A percentile compares a stretch with the other conserved stretches of the same genome.
phyloP scores from a whole-genome alignment of 306 rosid species.

The Hippophae tibetana region DNA sequence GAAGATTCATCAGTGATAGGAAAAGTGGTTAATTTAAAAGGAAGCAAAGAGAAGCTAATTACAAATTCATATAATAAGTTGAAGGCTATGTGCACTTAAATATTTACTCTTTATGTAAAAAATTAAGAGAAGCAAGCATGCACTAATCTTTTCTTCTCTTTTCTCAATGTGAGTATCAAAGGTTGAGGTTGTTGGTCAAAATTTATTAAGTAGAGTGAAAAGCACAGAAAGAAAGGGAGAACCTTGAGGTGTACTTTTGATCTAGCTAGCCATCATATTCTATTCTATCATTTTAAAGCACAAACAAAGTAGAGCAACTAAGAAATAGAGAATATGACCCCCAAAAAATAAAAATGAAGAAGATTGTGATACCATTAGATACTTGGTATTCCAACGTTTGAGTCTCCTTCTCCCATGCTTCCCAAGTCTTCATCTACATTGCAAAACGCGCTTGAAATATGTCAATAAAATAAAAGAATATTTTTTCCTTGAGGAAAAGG shows the following conservation, averaged over 20 bases:
- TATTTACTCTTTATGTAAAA: too few species aligned
- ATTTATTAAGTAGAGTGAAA: too few species aligned
- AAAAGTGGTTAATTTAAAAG: background rate
- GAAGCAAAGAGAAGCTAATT: background rate
- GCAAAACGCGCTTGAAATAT: background rate
- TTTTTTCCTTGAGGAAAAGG: too few species aligned
- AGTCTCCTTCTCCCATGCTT: constrained; percentile 52
- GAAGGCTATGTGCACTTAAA: too few species aligned
- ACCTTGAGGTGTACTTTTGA: too few species aligned
- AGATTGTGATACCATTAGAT: constrained; percentile 31
- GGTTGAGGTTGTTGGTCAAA: too few species aligned
- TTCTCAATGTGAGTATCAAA: too few species aligned
- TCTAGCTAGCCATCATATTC: too few species aligned
- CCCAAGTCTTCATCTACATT: constrained; percentile 47
- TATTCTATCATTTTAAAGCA: background rate
- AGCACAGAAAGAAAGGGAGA: too few species aligned
- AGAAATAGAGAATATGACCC: background rate
- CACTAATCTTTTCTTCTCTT: too few species aligned
- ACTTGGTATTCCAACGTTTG: constrained; percentile 46
- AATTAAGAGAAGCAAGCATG: too few species aligned
- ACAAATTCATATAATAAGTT: too few species aligned
- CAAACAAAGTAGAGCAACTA: background rate
- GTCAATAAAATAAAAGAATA: background rate
- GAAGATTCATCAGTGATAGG: background rate
- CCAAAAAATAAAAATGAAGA: background rate